Conservation (phyloP, 2,329 filamentous ascomycete genomes). For the Shiraia bambusicola region DNA sequence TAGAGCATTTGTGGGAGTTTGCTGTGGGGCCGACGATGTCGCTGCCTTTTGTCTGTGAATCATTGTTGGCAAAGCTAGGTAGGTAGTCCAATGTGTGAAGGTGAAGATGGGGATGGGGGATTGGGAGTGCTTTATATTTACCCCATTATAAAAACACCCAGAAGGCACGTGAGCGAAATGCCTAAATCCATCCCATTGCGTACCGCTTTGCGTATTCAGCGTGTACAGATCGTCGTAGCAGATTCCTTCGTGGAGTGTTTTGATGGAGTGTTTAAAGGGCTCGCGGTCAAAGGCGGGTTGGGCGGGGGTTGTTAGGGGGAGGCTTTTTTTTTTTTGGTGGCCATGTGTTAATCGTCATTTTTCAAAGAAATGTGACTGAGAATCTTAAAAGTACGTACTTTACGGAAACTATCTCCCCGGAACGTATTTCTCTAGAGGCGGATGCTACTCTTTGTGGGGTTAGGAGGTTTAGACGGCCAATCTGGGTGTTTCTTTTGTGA, state of each 20-base stretch:
- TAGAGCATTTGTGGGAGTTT: conserved; percentile 48
- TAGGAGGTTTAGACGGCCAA: conserved; percentile 58
- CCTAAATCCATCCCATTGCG: conserved; percentile 51
- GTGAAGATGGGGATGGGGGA: no score
- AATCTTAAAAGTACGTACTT: conserved; percentile 42
- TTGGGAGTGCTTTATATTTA: no score
- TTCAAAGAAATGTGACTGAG: no score
- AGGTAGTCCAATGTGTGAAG: no score
- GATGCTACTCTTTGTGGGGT: conserved; percentile 57
- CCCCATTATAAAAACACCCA: conserved; percentile 48
- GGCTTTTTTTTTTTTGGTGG: conserved; percentile 35
- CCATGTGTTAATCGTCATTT: no score
- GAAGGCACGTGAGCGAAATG: conserved; percentile 47
- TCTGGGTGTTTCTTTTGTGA: no score
- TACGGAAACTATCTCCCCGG: conserved; percentile 58
- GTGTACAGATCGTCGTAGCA: conserved; percentile 49
- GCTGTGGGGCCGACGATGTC: conserved; percentile 45
- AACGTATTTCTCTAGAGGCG: conserved; percentile 56
- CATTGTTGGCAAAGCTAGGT: no score
- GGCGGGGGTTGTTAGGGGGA: conserved; percentile 56
- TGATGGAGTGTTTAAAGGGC: conserved; percentile 58
- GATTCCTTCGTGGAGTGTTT: conserved; percentile 39
- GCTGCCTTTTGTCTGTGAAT: conserved; percentile 38
- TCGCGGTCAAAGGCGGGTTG: conserved; percentile 57
- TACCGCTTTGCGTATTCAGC: conserved; percentile 49